Base-by-base conservation (phyloP, 805 yeast species). In the Ogataea methanolica region DNA sequence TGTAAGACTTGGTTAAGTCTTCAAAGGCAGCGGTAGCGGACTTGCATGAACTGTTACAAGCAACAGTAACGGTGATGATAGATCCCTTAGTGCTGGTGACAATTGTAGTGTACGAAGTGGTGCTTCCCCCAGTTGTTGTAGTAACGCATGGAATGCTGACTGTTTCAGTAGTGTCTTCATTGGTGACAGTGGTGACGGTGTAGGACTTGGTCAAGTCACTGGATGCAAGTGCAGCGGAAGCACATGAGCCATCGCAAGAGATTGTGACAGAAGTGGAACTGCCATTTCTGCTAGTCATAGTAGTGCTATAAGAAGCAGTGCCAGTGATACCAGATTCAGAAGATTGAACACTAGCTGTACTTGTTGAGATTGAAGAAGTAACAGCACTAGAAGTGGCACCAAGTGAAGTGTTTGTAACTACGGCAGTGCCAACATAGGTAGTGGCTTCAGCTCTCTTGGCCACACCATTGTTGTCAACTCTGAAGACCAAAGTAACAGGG, bases 1-100 rank as follows among this genome's bases (percentile, higher is more conserved):
- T 47, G 48, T 52, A 53, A 36, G 42, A 19, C 21, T 43, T 45
- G 19, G 54, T 35, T 34, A 52, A 40, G 35, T 44, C 54, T 6
- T 35, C 19, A 6, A 48, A 23, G 4, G 21, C 21, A 9, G 22
- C 23, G 14, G 39, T 36, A 16, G 48, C 44, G 0, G 46, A 15
- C 3, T 44, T 19, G 36, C 57, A 54, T 12, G 43, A 29, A 14
- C 53, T 50, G 36, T 47, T 35, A 41, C 54, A 52, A 17, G 56
- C 35, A 41, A 52, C 56, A 31, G 57, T 54, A 19, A 52, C 54
- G 17, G 54, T 52, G 12, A 54, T 52, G 9, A 46, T 31, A 3
- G 37, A 36, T 19, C 39, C 36, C 2, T 14, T 8, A 36, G 35
- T 22, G 5, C 14, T 29, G 39, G 50, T 51, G 50, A 36, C 39